These are phyloP conservation scores for Zychaea mexicana DNA, from an alignment of 371 early-diverging fungal genomes.

Conservation along the genomic window DNA sequence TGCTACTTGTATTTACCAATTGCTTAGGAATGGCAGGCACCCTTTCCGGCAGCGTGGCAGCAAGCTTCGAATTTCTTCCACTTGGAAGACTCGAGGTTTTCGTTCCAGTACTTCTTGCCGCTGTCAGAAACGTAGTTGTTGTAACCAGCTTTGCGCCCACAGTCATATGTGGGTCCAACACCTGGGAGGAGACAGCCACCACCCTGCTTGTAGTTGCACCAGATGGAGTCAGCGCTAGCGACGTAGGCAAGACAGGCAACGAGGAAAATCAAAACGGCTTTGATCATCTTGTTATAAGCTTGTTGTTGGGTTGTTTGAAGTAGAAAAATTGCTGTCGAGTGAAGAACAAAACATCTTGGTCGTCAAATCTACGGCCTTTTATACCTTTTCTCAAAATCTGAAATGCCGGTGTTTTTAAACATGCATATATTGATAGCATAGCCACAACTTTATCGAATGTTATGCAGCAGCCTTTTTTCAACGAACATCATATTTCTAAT, in stretches of 20 bases:
- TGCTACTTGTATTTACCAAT: too few species aligned
- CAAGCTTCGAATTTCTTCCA: not conserved
- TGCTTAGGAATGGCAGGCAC: not conserved
- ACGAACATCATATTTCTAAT: too few species aligned
- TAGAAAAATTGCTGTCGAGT: too few species aligned
- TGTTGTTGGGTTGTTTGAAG: too few species aligned
- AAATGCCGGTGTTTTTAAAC: too few species aligned
- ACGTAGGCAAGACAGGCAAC: not conserved
- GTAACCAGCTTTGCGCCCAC: constrained; percentile 1
- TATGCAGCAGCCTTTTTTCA: too few species aligned
- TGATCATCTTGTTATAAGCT: constrained; percentile 1
- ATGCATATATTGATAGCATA: too few species aligned
- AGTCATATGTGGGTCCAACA: not conserved
- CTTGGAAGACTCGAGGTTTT: not conserved
- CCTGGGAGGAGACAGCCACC: not conserved
- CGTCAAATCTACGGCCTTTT: too few species aligned
- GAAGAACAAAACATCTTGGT: too few species aligned
- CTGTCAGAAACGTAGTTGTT: constrained; percentile 1
- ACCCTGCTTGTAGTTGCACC: not conserved
- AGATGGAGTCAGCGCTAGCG: not conserved
- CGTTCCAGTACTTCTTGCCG: not conserved
- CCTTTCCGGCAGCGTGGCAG: not conserved
- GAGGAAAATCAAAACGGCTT: not conserved
- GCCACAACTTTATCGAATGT: too few species aligned
- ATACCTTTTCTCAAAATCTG: too few species aligned